These are phyloP conservation scores for Coemansia sp. DNA, from an alignment of 192 early-diverging fungal genomes.

Conservation along the genomic window DNA sequence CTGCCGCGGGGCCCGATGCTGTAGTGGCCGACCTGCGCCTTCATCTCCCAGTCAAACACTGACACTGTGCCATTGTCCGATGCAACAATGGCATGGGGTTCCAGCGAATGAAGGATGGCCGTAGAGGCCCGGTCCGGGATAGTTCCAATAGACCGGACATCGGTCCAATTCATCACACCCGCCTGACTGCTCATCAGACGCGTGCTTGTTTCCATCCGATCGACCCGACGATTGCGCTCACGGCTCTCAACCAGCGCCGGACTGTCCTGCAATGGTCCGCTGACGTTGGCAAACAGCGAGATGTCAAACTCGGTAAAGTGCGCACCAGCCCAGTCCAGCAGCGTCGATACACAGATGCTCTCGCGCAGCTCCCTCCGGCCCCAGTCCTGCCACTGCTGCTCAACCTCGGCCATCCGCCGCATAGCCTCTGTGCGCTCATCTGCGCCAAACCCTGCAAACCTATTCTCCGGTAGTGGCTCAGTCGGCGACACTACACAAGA, in stretches of 20 bases:
- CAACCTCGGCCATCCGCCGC: constrained; percentile 8
- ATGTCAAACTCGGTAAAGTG: constrained; percentile 48
- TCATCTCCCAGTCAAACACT: constrained; percentile 45
- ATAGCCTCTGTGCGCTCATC: constrained; percentile 7
- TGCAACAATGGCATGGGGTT: constrained; percentile 75
- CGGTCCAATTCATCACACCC: constrained; percentile 22
- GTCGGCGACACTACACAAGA: no score
- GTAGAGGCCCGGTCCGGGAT: constrained; percentile 4
- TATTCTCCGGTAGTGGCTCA: not conserved
- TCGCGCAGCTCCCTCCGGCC: constrained; percentile 37
- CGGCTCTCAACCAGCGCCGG: constrained; percentile 36
- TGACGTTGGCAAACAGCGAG: constrained; percentile 41
- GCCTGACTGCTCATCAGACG: constrained; percentile 14
- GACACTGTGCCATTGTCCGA: constrained; percentile 57
- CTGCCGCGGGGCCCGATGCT: constrained; percentile 1
- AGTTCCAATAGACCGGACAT: constrained; percentile 27
- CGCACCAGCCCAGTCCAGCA: constrained; percentile 47
- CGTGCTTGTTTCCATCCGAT: constrained; percentile 27
- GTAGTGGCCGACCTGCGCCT: constrained; percentile 34
- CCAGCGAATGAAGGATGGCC: constrained; percentile 73
- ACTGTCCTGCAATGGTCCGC: constrained; percentile 37
- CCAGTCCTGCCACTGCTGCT: constrained; percentile 40
- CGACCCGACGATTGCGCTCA: constrained; percentile 27
- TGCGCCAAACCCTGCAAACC: constrained; percentile 12
- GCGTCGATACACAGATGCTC: constrained; percentile 22